Evolutionary conservation across 371 early-diverging fungal species (phyloP), one percentile per base, ranked within the genome.

Genomic region (Rhizomucor miehei): DNA sequence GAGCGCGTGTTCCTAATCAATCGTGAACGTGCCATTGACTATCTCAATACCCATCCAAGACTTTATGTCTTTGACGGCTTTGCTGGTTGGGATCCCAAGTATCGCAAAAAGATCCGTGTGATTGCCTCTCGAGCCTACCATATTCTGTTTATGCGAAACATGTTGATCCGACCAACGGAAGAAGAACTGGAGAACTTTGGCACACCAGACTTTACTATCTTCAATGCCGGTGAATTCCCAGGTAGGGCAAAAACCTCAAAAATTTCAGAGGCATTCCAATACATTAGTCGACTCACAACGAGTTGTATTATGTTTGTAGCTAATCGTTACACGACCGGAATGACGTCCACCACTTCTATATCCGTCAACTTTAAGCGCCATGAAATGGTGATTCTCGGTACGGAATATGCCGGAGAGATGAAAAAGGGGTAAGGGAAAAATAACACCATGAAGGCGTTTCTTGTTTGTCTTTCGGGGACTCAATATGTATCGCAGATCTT

Each of bases 381-480:
- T 6, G 87, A 87, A 64, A 84, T 87, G 85, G 94, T 98, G 53
- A 96, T 98, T 56, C 84, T 98, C 34, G 98, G 98, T 51, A 91
- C 97, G 54, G 92, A 95, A 73, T 98, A 98, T 68, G 98, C 98
- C 51, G 98, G 98, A 60, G 98, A 98, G 81, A 98, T 98, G 98
- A 98, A 96, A 97, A 98, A 89, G 98, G 98, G 66, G 81, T 84
- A 68, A 68, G 76, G 66, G 51, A 23, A 46, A 44, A 23, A 37
- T 46, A 48, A 41, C 16, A 47, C 3, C 25, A 16, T 46, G 21
- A 41, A 45, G 34, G 24, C 48, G 16, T n/a, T 10, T 37, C n/a
- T 37, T 34, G 23, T 20, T 21, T 34, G 23, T n/a, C 47, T 8
- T 35, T 14, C 53, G 8, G 8, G 8, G 3, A 29, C 8, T 3